phyloP scores from a whole-genome alignment of 2,329 filamentous ascomycete species.

The Gliomastix tumulicola region DNA sequence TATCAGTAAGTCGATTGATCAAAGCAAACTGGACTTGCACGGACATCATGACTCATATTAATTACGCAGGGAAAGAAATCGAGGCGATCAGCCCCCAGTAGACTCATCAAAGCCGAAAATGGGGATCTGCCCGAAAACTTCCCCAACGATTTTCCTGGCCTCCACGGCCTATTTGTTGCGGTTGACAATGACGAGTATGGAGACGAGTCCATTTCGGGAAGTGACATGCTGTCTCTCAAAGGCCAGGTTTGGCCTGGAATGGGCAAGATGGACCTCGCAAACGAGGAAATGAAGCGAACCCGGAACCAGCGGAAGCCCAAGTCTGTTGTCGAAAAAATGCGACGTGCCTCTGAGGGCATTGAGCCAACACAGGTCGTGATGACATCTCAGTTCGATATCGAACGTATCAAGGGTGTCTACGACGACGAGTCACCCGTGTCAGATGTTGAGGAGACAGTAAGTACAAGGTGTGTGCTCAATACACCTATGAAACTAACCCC shows the following conservation, averaged over 20 bases:
- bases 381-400: slow-evolving; percentile 40
- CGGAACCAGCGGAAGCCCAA: slow-evolving; percentile 72
- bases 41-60: no score
- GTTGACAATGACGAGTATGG: slow-evolving; percentile 17
- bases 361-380: slow-evolving; percentile 60
- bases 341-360: slow-evolving; percentile 55
- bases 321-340: slow-evolving; percentile 63
- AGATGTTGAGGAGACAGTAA: slow-evolving; percentile 34
- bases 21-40: no score
- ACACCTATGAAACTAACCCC: not conserved
- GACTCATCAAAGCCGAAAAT: slow-evolving; percentile 18
- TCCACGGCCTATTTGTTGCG: slow-evolving; percentile 17
- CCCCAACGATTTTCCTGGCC: slow-evolving; percentile 18
- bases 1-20: no score
- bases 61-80: slow-evolving; percentile 16
- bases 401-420: slow-evolving; percentile 51
- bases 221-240: slow-evolving; percentile 46
- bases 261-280: slow-evolving; percentile 75
- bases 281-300: slow-evolving; percentile 63
- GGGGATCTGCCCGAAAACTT: slow-evolving; percentile 14
- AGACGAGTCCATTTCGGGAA: slow-evolving; percentile 15
- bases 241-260: slow-evolving; percentile 72
- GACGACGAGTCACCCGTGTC: slow-evolving; percentile 43
- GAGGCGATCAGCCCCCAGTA: slow-evolving; percentile 13
- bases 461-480: slow-evolving; percentile 10